Base-by-base conservation (phyloP, 108 stramenopile species). In the Stephanodiscus minutulus region DNA sequence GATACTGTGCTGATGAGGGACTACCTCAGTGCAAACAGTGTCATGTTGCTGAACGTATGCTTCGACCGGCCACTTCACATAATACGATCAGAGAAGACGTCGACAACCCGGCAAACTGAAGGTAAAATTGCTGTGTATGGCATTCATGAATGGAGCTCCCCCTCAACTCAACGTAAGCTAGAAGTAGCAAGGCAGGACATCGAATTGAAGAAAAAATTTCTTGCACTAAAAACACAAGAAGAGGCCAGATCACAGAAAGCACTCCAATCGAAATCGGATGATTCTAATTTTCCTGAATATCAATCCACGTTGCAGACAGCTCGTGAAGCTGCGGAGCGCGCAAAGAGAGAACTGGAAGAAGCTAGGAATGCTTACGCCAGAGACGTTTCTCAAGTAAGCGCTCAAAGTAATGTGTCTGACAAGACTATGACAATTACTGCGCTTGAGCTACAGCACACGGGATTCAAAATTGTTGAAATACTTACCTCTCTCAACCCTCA, bases 21-120 rank as follows among this genome's bases (percentile, higher is more conserved):
- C 22, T 88, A 87, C 58, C 57, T 96, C 13, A 74, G 77, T 39
- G 66, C 70, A 7, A 76, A 73, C 64, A 88, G 88, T 17, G 81
- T 79, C 17, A 88, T 83, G 71, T 36, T 93, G 31, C 77, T 96
- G 0, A 91, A 89, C 67, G 73, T 91, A 18, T 90, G 87, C 57
- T 90, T 96, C 61, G 91, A 92, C 61, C 69, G 86, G n/a, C 93
- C 93, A 33, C 82, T 94, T 21, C 90, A 86, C 0, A 89, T 94
- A 11, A 90, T 94, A 47, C 73, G 93, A 68, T 84, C 90, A 46
- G 93, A 94, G 57, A 94, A 91, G 66, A 63, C 74, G 44, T 53
- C 79, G 9, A 13, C 79, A 12, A 48, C 61, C 12, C n/a, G n/a
- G n/a, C n/a, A n/a, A n/a, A n/a, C n/a, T n/a, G 37, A 53, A 17